Percentiles rank a stretch among this genome's conserved stretches.
These are phyloP conservation scores for Globisporangium abappressorium DNA, from an alignment of 352 stramenopile genomes.

Conservation along the genomic window DNA sequence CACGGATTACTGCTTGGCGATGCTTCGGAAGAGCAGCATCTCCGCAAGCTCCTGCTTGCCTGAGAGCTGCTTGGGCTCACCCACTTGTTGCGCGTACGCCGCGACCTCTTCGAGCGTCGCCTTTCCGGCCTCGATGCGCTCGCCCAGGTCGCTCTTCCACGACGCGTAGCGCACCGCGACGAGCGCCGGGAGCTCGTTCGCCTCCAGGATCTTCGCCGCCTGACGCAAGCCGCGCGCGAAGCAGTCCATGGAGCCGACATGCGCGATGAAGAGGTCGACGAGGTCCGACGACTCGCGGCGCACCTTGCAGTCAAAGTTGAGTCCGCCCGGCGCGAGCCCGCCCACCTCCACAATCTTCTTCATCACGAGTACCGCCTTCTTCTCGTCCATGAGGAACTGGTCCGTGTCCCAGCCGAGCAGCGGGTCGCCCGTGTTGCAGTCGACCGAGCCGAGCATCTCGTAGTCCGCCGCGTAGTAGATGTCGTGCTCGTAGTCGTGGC, in stretches of 20 bases:
- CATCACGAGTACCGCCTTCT: slow-evolving; percentile 75
- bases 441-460: slow-evolving; percentile 79
- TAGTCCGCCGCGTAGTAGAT: slow-evolving; percentile 70
- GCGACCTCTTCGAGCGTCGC: slow-evolving; percentile 66
- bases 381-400: slow-evolving; percentile 82
- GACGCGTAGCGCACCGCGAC: slow-evolving; percentile 64
- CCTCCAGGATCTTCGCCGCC: slow-evolving; percentile 59
- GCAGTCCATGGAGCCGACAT: slow-evolving; percentile 85
- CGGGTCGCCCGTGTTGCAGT: slow-evolving; percentile 79
- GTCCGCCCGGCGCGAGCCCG: slow-evolving; percentile 59
- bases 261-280: slow-evolving; percentile 81
- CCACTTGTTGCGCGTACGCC: slow-evolving; percentile 35
- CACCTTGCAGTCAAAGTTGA: slow-evolving; percentile 89
- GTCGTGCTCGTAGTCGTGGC: slow-evolving; percentile 85
- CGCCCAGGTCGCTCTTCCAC: slow-evolving; percentile 56
- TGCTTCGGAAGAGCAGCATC: slow-evolving; percentile 50
- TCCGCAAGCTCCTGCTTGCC: slow-evolving; percentile 79
- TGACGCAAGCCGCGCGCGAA: slow-evolving; percentile 73
- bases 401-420: slow-evolving; percentile 70
- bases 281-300: slow-evolving; percentile 76
- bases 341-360: slow-evolving; percentile 70
- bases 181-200: slow-evolving; percentile 50
- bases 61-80: slow-evolving; percentile 57
- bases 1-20: slow-evolving; percentile 14
- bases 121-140: slow-evolving; percentile 54